phyloP scores from a whole-genome alignment of 2,329 filamentous ascomycete genomes.

The Aschersonia sp. region DNA sequence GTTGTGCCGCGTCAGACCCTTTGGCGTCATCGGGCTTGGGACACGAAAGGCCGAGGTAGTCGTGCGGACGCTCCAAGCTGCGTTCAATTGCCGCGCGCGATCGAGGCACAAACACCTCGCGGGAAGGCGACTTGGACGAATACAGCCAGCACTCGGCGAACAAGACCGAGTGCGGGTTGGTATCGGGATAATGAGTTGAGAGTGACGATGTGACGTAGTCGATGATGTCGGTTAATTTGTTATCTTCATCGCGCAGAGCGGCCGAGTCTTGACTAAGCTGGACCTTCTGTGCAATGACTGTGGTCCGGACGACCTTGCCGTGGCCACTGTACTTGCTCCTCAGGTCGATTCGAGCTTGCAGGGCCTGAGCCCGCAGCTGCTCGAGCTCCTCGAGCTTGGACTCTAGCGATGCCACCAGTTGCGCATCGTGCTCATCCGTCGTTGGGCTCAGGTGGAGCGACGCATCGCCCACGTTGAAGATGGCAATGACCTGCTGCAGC shows the following conservation, averaged over 20 bases:
- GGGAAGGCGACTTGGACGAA: conserved; percentile 53
- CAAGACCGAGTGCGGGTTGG: conserved; percentile 27
- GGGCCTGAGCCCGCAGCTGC: conserved; percentile 27
- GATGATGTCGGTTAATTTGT: conserved; percentile 52
- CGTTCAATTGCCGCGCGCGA: conserved; percentile 58
- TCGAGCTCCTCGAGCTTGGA: conserved; percentile 31
- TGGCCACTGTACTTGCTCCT: conserved; percentile 64
- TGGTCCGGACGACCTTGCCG: conserved; percentile 57
- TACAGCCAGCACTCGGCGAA: conserved; percentile 65
- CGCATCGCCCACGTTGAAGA: conserved; percentile 21
- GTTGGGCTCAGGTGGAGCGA: conserved; percentile 18
- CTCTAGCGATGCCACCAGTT: conserved; percentile 19
- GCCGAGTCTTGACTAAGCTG: conserved; percentile 65
- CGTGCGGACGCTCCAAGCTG: conserved; percentile 56
- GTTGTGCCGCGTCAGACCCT: conserved; percentile 32
- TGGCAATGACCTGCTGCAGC: conserved; percentile 11
- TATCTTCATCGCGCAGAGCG: conserved; percentile 54
- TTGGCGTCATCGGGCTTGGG: conserved; percentile 37
- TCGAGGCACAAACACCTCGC: conserved; percentile 60
- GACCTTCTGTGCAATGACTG: conserved; percentile 68
- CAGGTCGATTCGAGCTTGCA: conserved; percentile 33
- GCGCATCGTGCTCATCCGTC: conserved; percentile 15
- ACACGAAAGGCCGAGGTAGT: conserved; percentile 63
- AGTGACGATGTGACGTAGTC: conserved; percentile 26
- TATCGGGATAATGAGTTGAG: conserved; percentile 10